Evolutionary conservation across 2,329 filamentous ascomycete genomes (phyloP), one percentile per base, ranked within the genome.

Genomic region (Sarocladiaceae sp.): DNA sequence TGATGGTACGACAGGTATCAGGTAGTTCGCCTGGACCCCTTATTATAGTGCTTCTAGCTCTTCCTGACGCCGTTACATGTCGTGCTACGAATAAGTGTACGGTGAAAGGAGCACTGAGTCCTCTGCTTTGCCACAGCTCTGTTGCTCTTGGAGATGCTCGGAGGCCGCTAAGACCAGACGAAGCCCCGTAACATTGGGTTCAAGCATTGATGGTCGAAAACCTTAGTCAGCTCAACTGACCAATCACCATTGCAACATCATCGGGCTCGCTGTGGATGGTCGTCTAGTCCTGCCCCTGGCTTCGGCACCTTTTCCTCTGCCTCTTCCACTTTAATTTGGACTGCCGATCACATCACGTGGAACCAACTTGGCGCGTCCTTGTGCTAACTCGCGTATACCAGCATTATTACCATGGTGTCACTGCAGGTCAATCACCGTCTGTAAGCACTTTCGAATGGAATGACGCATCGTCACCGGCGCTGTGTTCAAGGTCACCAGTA

Each of bases 291-390:
- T 13, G 6, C 35, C 23, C 40, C 40, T 25, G 23, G 40, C 23
- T 44, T 23, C 37, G 37, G 37, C 23, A 44, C 40, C 22, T 37
- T 37, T 37, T 6, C 8, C 7, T n/a, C 12, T n/a, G 7, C 22
- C 40, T 26, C 40, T 28, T 44, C 22, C 20, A 11, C 8, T 26
- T 8, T 28, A 33, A 48, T 18, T 48, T 10, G 18, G n/a, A 48
- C 44, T 48, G 28, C 44, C 44, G 25, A 33, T 48, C 44, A 33
- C 15, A 48, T 48, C 44, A 48, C 44, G 44, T 48, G 44, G 44
- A 33, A 15, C 26, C 28, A 33, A 11, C 44, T 48, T 48, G 26
- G 26, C 44, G 26, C 26, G 10, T 18, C 15, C 39, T 29, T 46
- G 40, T 46, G 22, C 37, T 40, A 23, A 46, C 26, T n/a, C 29